Conservation (phyloP, 129 eudicot genomes). For the Helianthus tuberosus region DNA sequence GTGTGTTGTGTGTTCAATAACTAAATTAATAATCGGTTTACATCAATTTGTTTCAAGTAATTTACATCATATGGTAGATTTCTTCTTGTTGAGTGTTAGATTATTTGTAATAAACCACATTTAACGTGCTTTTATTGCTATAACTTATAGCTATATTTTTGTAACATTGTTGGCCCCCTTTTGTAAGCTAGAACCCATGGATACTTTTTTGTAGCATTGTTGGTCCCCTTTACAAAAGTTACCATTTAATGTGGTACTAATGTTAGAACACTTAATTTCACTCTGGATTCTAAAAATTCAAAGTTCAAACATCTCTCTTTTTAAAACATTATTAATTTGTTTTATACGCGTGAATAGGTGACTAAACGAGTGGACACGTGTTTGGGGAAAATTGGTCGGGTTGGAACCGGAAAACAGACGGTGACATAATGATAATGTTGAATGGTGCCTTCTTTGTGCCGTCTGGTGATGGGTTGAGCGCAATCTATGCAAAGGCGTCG, state of each 20-base stretch:
- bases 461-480: conserved; percentile 68
- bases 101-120: too few species aligned
- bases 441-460: conserved; percentile 96
- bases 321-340: not conserved
- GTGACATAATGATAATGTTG: conserved; percentile 59
- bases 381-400: conserved; percentile 64
- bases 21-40: too few species aligned
- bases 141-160: too few species aligned
- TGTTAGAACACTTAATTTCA: conserved; percentile 8
- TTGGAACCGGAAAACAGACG: conserved; percentile 91
- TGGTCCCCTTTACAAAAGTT: not conserved
- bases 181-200: not conserved
- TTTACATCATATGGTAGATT: too few species aligned
- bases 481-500: conserved; percentile 62
- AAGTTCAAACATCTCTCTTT: not conserved
- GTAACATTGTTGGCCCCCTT: not conserved
- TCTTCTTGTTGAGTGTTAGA: too few species aligned
- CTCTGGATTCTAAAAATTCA: not conserved
- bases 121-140: too few species aligned
- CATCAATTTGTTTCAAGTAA: too few species aligned
- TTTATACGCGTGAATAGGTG: conserved; percentile 43
- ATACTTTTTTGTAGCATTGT: not conserved
- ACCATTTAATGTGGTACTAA: conserved; percentile 7
- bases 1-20: too few species aligned
- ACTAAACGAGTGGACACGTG: conserved; percentile 74